Percentiles rank a stretch among this genome's conserved stretches.
Evolutionary conservation across 2,329 filamentous ascomycete species (phyloP).

Genomic region (Aspergillus latus): DNA sequence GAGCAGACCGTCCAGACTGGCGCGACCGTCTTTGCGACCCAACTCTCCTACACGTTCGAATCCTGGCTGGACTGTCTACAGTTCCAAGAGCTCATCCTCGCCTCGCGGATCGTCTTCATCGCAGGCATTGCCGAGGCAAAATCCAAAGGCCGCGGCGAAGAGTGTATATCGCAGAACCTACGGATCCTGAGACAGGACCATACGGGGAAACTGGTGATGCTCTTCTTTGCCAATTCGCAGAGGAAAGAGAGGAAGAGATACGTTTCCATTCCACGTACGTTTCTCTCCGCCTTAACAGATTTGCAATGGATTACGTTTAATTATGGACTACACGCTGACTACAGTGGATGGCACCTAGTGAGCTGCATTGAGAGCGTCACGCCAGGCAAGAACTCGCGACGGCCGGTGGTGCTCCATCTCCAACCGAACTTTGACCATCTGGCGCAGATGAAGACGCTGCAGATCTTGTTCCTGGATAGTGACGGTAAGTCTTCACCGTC

Average conservation of each 20-base stretch:
- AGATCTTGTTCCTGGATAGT: slow-evolving; percentile 42
- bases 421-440: slow-evolving; percentile 44
- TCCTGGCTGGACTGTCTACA: slow-evolving; percentile 44
- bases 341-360: slow-evolving; percentile 25
- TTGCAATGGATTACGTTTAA: neutral
- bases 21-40: slow-evolving; percentile 40
- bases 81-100: slow-evolving; percentile 43
- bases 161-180: slow-evolving; percentile 47
- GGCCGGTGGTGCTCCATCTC: slow-evolving; percentile 38
- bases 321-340: neutral
- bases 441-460: slow-evolving; percentile 39
- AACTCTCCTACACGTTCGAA: slow-evolving; percentile 45
- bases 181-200: slow-evolving; percentile 36
- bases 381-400: slow-evolving; percentile 40
- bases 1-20: slow-evolving; percentile 45
- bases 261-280: slow-evolving; percentile 40
- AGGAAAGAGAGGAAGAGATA: slow-evolving; percentile 43
- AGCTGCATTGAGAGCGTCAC: slow-evolving; percentile 41
- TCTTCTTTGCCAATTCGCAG: slow-evolving; percentile 46
- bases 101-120: slow-evolving; percentile 41
- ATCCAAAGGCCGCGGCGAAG: slow-evolving; percentile 46
- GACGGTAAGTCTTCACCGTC: slow-evolving; percentile 32
- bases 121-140: slow-evolving; percentile 45
- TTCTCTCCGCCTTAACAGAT: neutral
- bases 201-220: slow-evolving; percentile 37